Conservation (phyloP, 352 stramenopile genomes). For the Globisporangium cylindrosporum region DNA sequence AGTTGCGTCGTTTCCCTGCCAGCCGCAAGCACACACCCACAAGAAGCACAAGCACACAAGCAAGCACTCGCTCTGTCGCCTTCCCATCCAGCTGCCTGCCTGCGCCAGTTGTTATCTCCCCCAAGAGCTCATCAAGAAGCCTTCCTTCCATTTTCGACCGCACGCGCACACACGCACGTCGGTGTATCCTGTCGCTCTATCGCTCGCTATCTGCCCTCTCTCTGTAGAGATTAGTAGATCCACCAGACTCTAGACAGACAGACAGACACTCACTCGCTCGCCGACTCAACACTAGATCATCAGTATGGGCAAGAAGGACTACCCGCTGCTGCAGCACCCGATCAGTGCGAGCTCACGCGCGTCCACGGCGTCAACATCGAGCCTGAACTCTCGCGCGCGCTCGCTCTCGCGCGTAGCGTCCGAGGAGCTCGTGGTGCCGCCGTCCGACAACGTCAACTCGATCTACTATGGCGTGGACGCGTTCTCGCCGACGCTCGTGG, state of each 20-base stretch:
- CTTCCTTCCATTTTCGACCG: not conserved
- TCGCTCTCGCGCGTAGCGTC: constrained; percentile 51
- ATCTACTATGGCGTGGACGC: constrained; percentile 86
- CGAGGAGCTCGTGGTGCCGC: constrained; percentile 79
- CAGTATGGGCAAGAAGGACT: constrained; percentile 34
- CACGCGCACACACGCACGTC: not conserved
- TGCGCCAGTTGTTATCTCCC: not conserved
- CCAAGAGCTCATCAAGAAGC: constrained; percentile 2
- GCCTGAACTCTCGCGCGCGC: constrained; percentile 4
- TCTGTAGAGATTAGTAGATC: too few species aligned
- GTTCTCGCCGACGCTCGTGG: constrained; percentile 83
- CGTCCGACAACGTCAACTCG: constrained; percentile 68
- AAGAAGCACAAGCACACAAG: not conserved
- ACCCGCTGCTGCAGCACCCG: constrained; percentile 55
- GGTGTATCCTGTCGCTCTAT: not conserved
- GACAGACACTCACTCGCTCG: too few species aligned
- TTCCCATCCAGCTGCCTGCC: not conserved
- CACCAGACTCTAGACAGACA: not conserved
- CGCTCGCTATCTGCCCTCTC: not conserved
- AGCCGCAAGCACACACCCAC: not conserved
- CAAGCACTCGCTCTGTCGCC: not conserved
- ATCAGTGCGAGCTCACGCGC: constrained; percentile 35
- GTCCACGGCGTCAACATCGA: constrained; percentile 39
- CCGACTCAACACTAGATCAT: too few species aligned
- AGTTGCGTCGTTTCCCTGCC: constrained; percentile 1